Evolutionary conservation across 1,284 basidiomycete species (phyloP).

Genomic region (Polyporus tsugae): DNA sequence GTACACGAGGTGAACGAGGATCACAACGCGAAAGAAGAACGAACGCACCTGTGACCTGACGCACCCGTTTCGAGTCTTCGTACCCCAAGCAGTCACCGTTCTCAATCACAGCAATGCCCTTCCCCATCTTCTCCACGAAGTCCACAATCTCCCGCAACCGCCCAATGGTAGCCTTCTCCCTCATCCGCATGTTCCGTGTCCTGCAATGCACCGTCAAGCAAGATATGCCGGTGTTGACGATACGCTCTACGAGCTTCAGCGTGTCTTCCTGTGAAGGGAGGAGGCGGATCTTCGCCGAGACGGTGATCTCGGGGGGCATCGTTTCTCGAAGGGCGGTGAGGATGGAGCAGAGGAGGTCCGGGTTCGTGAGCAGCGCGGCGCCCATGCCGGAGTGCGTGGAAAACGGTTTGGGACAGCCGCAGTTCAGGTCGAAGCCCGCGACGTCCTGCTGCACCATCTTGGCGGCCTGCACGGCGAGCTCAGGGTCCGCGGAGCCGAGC

Average conservation of each 20-base stretch:
- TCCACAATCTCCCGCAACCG: conserved; percentile 88
- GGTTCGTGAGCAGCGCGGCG: conserved; percentile 91
- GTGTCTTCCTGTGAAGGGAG: conserved; percentile 90
- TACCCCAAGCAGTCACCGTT: conserved; percentile 93
- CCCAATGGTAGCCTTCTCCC: conserved; percentile 82
- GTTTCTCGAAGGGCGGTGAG: conserved; percentile 77
- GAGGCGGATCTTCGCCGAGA: conserved; percentile 93
- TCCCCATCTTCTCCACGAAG: conserved; percentile 74
- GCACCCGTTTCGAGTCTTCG: conserved; percentile 81
- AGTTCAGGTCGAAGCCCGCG: conserved; percentile 94
- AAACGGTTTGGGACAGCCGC: conserved; percentile 96
- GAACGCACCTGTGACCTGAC: conserved; percentile 73
- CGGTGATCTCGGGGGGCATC: conserved; percentile 82
- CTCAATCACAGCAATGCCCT: conserved; percentile 85
- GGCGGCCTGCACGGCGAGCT: conserved; percentile 92
- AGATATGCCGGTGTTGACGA: conserved; percentile 88
- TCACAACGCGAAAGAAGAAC: not conserved
- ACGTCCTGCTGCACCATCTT: conserved; percentile 89
- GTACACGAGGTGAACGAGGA: conserved; percentile 1
- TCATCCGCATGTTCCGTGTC: conserved; percentile 91
- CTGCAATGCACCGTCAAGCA: conserved; percentile 96
- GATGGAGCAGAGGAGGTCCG: conserved; percentile 91
- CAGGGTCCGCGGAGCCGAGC: conserved; percentile 90
- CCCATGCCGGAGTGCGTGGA: conserved; percentile 97
- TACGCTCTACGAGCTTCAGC: conserved; percentile 84